Conservation (phyloP, 345 rosid species). For the Pugionium dolabratum region DNA sequence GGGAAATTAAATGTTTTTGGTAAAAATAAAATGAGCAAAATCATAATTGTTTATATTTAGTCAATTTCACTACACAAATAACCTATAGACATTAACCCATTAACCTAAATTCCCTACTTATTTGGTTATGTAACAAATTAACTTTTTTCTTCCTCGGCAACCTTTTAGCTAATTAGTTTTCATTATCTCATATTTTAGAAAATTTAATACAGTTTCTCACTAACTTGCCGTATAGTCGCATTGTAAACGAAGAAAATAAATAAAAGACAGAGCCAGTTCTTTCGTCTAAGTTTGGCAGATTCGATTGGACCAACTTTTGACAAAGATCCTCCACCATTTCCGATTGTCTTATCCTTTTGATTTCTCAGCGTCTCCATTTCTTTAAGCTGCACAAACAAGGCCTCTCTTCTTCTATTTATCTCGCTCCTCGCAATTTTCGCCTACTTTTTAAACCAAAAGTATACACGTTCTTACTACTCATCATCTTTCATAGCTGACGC, state of each 20-base stretch:
- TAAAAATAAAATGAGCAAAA: no score
- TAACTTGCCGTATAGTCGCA: conserved; percentile 33
- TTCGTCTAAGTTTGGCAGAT: conserved; percentile 28
- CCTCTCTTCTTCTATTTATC: background rate
- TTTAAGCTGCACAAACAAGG: conserved; percentile 2
- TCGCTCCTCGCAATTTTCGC: conserved; percentile 1
- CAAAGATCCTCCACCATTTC: conserved; percentile 33
- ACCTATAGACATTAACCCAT: no score
- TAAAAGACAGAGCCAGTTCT: conserved; percentile 29
- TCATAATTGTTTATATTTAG: no score
- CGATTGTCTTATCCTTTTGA: conserved; percentile 22
- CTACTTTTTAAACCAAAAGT: conserved; percentile 2
- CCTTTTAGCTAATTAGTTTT: background rate
- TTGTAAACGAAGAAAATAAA: conserved; percentile 28
- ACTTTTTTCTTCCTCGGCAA: no score
- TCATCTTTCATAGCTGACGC: conserved; percentile 16
- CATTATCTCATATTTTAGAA: background rate
- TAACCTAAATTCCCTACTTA: no score
- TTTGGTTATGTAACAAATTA: no score
- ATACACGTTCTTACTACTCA: background rate
- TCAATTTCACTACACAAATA: no score
- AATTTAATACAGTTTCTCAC: conserved; percentile 17
- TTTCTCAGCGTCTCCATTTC: conserved; percentile 25
- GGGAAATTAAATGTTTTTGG: no score
- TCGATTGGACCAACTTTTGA: conserved; percentile 36